A percentile compares a stretch with the other conserved stretches of the same genome.
These are phyloP conservation scores for Fusarium agapanthi DNA, from an alignment of 2,329 filamentous ascomycete genomes.

Conservation along the genomic window DNA sequence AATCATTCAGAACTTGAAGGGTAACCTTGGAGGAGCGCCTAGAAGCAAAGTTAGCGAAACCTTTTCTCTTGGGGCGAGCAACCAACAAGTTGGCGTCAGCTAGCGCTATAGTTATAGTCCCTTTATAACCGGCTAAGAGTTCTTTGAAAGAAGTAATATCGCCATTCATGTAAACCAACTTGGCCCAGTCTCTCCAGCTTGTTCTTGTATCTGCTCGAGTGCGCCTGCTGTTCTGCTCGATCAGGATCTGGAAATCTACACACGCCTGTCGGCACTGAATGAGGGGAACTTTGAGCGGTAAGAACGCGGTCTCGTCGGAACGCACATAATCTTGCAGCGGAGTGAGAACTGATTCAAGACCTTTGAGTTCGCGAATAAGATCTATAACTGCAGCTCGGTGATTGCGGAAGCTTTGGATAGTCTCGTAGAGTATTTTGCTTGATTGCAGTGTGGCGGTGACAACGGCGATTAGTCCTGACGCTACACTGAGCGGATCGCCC, in stretches of 20 bases:
- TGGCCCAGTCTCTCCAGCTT: constrained; percentile 54
- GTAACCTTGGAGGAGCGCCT: constrained; percentile 3
- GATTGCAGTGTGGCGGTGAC: constrained; percentile 28
- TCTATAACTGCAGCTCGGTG: constrained; percentile 13
- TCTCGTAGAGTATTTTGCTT: constrained; percentile 29
- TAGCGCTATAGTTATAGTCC: constrained; percentile 36
- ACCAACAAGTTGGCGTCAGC: constrained; percentile 34
- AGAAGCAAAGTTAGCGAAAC: neutral
- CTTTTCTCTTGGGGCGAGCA: neutral
- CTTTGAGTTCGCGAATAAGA: constrained; percentile 14
- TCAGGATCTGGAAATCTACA: constrained; percentile 50
- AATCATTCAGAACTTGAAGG: constrained; percentile 24
- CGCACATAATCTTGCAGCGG: constrained; percentile 5
- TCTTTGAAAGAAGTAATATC: constrained; percentile 52
- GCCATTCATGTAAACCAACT: constrained; percentile 53
- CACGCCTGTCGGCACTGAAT: constrained; percentile 53
- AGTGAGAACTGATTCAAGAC: neutral
- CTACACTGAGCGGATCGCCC: constrained; percentile 4
- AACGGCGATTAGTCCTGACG: constrained; percentile 13
- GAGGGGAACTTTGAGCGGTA: constrained; percentile 46
- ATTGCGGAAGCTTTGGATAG: constrained; percentile 27
- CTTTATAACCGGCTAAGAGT: constrained; percentile 53
- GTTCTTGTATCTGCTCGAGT: neutral
- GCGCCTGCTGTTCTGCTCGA: constrained; percentile 43
- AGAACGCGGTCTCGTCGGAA: constrained; percentile 7